Base-by-base conservation (phyloP, 768 basidiomycete genomes). In the Boletellus emodensis region DNA sequence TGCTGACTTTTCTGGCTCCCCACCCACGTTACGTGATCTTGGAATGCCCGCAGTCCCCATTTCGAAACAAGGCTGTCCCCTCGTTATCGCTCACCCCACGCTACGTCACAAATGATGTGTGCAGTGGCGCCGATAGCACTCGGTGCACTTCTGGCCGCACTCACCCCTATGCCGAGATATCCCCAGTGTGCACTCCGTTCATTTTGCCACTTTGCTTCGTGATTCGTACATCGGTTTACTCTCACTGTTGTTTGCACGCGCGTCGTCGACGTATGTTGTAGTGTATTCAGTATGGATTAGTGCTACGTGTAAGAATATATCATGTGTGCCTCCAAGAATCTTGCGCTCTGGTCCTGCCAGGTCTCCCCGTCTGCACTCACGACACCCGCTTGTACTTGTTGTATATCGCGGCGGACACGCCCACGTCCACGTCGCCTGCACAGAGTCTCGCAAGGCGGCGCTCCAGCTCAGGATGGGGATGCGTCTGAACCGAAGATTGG, bases 361-460 rank as follows among this genome's bases (percentile, higher is more conserved):
- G 24, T 24, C 15, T 0, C 13, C 8, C 2, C 15, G 10, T n/a
- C 0, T 12, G 10, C 4, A 8, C 22, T 51, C 52, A 66, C 2
- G 64, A 66, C 9, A 66, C 64, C 9, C 64, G 65, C 48, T 66
- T 66, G 57, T 66, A 66, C 54, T 61, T 66, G 55, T 66, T 66
- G 46, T 66, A 66, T 6, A 63, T 56, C 0, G 62, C 64, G 3
- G 58, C 44, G 22, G 64, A 67, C 36, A 67, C 64, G 2, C 64
- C 64, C 14, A 66, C 63, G n/a, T 66, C 64, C 3, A 66, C 63
- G 5, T 67, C 54, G 2, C 46, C 54, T 6, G 55, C 57, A 32
- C 65, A 67, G 35, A 67, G 9, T 36, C 17, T 50, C 38, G 26
- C 47, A 9, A 66, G 57, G 2, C 58, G 64, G 17, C 18, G 41